Base-by-base conservation (phyloP, 176 grass and related monocot species). In the Echinochloa phyllopogon region DNA sequence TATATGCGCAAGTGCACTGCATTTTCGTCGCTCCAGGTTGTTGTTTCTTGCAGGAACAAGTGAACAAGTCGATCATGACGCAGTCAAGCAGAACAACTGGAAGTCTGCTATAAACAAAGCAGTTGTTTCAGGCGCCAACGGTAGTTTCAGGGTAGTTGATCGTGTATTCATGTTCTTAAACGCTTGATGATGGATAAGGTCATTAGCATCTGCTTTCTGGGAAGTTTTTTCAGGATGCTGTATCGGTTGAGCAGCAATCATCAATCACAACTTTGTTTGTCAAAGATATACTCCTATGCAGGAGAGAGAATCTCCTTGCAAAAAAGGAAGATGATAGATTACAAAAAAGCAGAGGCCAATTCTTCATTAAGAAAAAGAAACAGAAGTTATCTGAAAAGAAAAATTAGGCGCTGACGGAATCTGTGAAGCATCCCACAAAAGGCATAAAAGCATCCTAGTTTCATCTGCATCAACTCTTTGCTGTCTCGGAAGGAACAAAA, bases 401-500 rank as follows among this genome's bases (percentile, higher is more conserved):
- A 59, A 38, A 68, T 53, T 23, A 80, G 48, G 29, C 11, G 6
- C 60, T 63, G 47, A 39, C 27, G 55, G n/a, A 77, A 77, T 42
- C 75, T 44, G 41, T 4, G 78, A 20, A 81, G 33, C 48, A 69
- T 81, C 63, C 20, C 29, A 25, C 29, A 80, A 68, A 23, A 50
- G 69, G 44, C 24, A 72, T 29, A 10, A 29, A 70, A 73, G 25
- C 33, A 36, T 20, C 15, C 27, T 7, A 49, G 39, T 79, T 49
- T 79, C 17, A 79, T 79, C 10, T 13, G 4, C 76, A 37, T 1
- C 41, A 64, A 79, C 75, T 63, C 40, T 62, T 18, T 61, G 75
- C 62, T 45, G 56, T 42, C 75, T 14, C 58, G 0, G 41, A 63
- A 78, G 63, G 40, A 6, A 20, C 1, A 18, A 29, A 62, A 64